A percentile compares a stretch with the other conserved stretches of the same genome.
Conservation (phyloP, 768 basidiomycete species). For the Tremella yokohamensis region DNA sequence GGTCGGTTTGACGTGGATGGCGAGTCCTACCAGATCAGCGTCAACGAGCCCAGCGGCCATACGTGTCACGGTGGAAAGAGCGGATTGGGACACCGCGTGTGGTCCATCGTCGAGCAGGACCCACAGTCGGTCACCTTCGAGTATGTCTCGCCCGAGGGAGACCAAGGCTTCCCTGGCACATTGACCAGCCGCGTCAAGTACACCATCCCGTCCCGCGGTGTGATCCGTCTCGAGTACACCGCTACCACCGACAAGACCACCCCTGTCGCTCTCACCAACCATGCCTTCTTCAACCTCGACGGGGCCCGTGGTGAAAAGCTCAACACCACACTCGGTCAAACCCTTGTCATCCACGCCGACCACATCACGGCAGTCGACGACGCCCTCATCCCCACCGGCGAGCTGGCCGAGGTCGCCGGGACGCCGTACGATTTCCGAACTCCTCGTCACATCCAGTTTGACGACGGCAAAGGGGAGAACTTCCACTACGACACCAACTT, state of each 20-base stretch:
- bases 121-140: constrained; percentile 10
- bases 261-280: constrained; percentile 20
- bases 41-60: constrained; percentile 17
- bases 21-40: constrained; percentile 4
- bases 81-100: constrained; percentile 11
- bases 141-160: constrained; percentile 9
- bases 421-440: constrained; percentile 17
- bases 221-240: constrained; percentile 9
- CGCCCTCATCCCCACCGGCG: constrained; percentile 19
- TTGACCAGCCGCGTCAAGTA: constrained; percentile 12
- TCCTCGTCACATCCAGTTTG: constrained; percentile 11
- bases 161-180: constrained; percentile 18
- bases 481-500: constrained; percentile 23
- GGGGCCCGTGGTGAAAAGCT: constrained; percentile 10
- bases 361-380: constrained; percentile 16
- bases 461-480: constrained; percentile 4
- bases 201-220: constrained; percentile 10
- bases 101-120: constrained; percentile 9
- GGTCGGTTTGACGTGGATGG: constrained; percentile 6
- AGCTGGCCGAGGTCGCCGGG: constrained; percentile 14
- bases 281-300: constrained; percentile 21
- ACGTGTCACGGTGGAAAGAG: constrained; percentile 16
- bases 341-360: constrained; percentile 19
- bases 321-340: constrained; percentile 14
- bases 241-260: constrained; percentile 20